Evolutionary conservation across 2,329 filamentous ascomycete genomes (phyloP).

Genomic region (Diaporthe sp.): DNA sequence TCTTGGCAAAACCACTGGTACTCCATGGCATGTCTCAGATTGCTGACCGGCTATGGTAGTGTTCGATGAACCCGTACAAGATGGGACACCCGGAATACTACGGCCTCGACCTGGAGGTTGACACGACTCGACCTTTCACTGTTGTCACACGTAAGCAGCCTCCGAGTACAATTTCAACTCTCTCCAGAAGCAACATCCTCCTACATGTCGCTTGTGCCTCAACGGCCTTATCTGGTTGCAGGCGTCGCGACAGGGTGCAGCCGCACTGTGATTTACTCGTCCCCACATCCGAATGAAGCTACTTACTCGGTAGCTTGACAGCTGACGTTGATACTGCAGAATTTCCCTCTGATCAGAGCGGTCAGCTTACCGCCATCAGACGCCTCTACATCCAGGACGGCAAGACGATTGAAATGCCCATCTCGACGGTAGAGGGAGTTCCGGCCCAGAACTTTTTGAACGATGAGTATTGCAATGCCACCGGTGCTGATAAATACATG

Average conservation of each 20-base stretch:
- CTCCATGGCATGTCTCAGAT: background rate
- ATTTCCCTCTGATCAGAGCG: slow-evolving; percentile 56
- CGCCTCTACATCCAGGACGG: slow-evolving; percentile 65
- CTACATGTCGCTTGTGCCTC: background rate
- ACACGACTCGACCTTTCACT: slow-evolving; percentile 56
- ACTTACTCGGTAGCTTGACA: background rate
- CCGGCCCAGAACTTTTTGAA: slow-evolving; percentile 40
- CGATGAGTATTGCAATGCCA: slow-evolving; percentile 47
- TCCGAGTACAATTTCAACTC: background rate
- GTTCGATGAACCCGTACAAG: slow-evolving; percentile 53
- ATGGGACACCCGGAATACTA: slow-evolving; percentile 49
- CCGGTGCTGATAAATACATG: slow-evolving; percentile 41
- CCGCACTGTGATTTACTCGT: background rate
- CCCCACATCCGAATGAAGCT: background rate
- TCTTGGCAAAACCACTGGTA: background rate
- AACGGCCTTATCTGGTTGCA: background rate
- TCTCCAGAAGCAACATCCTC: background rate
- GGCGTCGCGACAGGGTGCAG: background rate
- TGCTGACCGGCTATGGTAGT: slow-evolving; percentile 40
- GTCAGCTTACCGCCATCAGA: slow-evolving; percentile 60
- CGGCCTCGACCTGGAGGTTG: slow-evolving; percentile 53
- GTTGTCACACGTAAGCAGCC: slow-evolving; percentile 59
- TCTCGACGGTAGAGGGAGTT: background rate
- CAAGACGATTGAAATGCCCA: slow-evolving; percentile 58
- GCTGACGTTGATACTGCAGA: slow-evolving; percentile 44